Base-by-base conservation (phyloP, 2,329 filamentous ascomycete species). In the Thermothelomyces thermophilus region DNA sequence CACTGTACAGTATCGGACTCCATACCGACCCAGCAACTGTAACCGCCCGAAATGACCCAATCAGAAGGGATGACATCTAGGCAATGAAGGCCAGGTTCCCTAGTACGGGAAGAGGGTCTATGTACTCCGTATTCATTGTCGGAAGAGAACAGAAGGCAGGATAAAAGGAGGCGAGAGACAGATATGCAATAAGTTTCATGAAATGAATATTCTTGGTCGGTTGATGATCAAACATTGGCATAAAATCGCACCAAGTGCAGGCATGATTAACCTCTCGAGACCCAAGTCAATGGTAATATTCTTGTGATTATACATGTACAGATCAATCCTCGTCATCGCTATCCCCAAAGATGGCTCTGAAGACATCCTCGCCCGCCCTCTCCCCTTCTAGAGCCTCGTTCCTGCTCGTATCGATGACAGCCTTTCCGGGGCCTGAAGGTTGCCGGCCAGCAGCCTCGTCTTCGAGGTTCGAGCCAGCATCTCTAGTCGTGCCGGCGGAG, bases 291-390 rank as follows among this genome's bases (percentile, higher is more conserved):
- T n/a, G n/a, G n/a, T n/a, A n/a, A n/a, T n/a, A n/a, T n/a, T n/a
- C n/a, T n/a, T n/a, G n/a, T n/a, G n/a, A n/a, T n/a, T n/a, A n/a
- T n/a, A n/a, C n/a, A n/a, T n/a, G n/a, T n/a, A n/a, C n/a, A n/a
- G n/a, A n/a, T 53, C 40, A 53, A 11, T 64, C 62, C 11, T 88
- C 84, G 59, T 88, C 86, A 56, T 86, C 84, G 62, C 86, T 86
- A 64, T 90, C 88, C 5, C 90, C 91, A 76, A 97, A 97, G 26
- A 97, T 90, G n/a, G 89, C 87, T 58, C 81, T 87, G 60, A 96
- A 90, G 0, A 96, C 83, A 37, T 86, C 87, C 42, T 90, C 87
- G 14, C 85, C 83, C 1, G 90, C 87, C 47, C 81, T 77, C 60
- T 82, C 74, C 0, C 78, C 83, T 62, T 94, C 87, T 9, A 95